Base-by-base conservation (phyloP, 371 early-diverging fungal genomes). In the Ecytonucleospora hepatopenaei region DNA sequence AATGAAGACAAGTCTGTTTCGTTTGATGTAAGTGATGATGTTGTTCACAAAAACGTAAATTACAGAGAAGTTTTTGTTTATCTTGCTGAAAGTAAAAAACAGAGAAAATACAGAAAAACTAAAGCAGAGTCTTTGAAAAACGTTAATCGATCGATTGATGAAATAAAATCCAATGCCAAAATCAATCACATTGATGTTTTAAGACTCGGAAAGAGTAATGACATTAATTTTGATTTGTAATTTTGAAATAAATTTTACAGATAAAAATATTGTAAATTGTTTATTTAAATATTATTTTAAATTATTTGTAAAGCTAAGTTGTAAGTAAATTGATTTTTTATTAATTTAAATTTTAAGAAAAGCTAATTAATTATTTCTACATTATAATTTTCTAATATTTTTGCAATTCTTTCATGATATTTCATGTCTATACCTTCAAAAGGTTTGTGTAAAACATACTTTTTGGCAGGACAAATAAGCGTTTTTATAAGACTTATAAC, bases 91-190 rank as follows among this genome's bases (percentile, higher is more conserved):
- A 8, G 51, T 0, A 72, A 68, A 51, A 67, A 54, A 31, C 32
- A 46, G 31, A 67, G 72, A 53, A 62, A 54, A 57, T 72, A 67
- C 51, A 67, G 62, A 32, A 26, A 56, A 15, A 64, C n/a, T 24
- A 35, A 40, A 8, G 32, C 27, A 2, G 60, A 54, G 28, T 54
- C 56, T 24, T 26, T 57, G 48, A 59, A 65, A 21, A 48, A 55
- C 4, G 40, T 64, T 19, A 60, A 30, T 40, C 8, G 15, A 16
- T 15, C 4, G 56, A 15, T 31, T 5, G 24, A 51, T 21, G 53
- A 51, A 19, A 8, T 51, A 19, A 51, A 51, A 26, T 21, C 17
- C 26, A 24, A 12, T 17, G 53, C 15, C 26, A 51, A 51, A 26
- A 21, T 15, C 21, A 51, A 51, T 26, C 19, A 51, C 26, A 51